Base-by-base conservation (phyloP, 176 grass and related monocot species). In the Saccharum officinarum region DNA sequence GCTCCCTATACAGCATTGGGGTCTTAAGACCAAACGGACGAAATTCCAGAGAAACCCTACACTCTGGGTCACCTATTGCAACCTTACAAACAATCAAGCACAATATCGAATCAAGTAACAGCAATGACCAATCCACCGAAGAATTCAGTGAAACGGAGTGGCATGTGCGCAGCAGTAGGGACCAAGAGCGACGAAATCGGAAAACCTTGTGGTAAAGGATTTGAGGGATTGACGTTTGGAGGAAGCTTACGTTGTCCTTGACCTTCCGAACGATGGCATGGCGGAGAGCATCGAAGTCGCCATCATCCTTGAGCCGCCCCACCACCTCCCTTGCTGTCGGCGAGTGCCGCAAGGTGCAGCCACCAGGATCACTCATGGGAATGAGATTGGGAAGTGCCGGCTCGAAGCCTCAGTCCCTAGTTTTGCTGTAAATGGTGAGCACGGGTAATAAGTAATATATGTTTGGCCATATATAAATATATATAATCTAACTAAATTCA, bases 241-340 rank as follows among this genome's bases (percentile, higher is more conserved):
- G 31, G 85, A 78, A 45, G 22, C 90, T 90, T 90, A 95, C 90
- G 63, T 95, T 95, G 73, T 76, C 80, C 63, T 92, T 95, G 30
- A 92, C 90, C 83, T 90, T 90, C 80, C 90, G 88, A 36, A 88
- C 47, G 86, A 95, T 90, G 46, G 73, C 84, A 49, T 89, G 83
- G 41, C 86, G 90, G 49, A 95, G 85, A 33, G 86, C 60, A 31
- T 95, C 90, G 79, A 92, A 95, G 74, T 90, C 93, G 10, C 93
- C 90, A 26, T 95, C 90, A 30, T 95, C 93, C 88, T 92, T 95
- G 65, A 92, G 83, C 50, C 85, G 77, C 39, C 54, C 85, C 59
- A 95, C 89, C 33, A 95, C 90, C 71, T 95, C 93, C 28, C 78
- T 88, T 15, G 75, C 80, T 13, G 76, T 70, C 65, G 88, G 93